Evolutionary conservation across 2,329 filamentous ascomycete genomes (phyloP), one percentile per base, ranked within the genome.

Genomic region (Pezicula radicicola): DNA sequence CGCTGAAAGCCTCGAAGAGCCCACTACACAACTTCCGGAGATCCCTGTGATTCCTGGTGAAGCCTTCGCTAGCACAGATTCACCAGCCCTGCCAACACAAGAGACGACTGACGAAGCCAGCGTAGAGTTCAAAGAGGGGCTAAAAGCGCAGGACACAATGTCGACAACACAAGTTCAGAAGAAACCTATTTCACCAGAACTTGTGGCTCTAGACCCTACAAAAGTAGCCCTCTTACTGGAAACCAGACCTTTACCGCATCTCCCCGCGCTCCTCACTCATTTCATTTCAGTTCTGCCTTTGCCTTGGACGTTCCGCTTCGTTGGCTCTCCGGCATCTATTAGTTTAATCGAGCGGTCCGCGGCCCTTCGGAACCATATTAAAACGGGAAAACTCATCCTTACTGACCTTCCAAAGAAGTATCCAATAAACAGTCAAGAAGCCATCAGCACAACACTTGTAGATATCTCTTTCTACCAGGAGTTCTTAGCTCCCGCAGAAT

Each of bases 261-360:
- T 68, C n/a, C 48, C 67, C 18, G 63, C 66, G 3, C 48, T 68
- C 25, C 56, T 69, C 25, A 51, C 68, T 33, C 66, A 69, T 51
- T 69, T 66, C 54, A 56, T 62, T 27, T 53, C 58, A 30, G 61
- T 68, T 6, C 66, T 73, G 12, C 71, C 70, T 3, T 69, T 71
- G 19, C 51, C 54, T 10, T 73, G 71, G 71, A 69, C 69, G 15
- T 62, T 74, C 25, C 63, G 72, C 37, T 70, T 67, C 54, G 73
- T 71, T 42, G 42, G 42, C 21, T 45, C 42, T n/a, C 9, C 28
- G 18, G 6, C 13, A 19, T 30, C 40, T 13, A 40, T 55, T 21
- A 52, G 54, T 0, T 60, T 59, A 55, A 43, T 59, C 35, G 60
- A 57, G 60, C 30, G 58, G 57, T 66, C 64, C 3, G 60, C 63